Evolutionary conservation across 768 basidiomycete genomes (phyloP).

Genomic region (Russula ochroleuca): DNA sequence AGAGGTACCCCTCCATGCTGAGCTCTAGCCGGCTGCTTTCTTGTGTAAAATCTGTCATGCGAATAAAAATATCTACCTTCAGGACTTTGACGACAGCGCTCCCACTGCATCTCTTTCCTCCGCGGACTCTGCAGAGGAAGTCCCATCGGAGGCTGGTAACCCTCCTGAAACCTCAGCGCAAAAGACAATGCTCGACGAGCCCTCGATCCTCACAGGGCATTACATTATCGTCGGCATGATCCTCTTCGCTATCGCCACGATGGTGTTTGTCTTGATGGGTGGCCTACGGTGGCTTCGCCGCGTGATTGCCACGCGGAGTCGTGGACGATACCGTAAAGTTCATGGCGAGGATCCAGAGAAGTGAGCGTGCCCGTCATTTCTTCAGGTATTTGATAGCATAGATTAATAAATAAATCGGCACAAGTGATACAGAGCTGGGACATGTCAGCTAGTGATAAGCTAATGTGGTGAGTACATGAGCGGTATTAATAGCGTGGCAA

Average conservation of each 20-base stretch:
- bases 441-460: background rate
- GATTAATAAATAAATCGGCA: constrained; percentile 1
- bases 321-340: constrained; percentile 23
- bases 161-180: background rate
- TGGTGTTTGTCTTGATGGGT: constrained; percentile 22
- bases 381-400: constrained; percentile 1
- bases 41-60: constrained; percentile 29
- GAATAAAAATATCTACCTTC: constrained; percentile 32
- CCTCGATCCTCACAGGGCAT: constrained; percentile 26
- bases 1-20: constrained; percentile 90
- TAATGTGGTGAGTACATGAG: background rate
- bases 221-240: constrained; percentile 36
- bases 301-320: constrained; percentile 14
- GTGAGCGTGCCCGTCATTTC: background rate
- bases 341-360: constrained; percentile 16
- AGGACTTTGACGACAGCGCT: constrained; percentile 28
- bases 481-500: background rate
- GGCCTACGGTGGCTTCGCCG: constrained; percentile 23
- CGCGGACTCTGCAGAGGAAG: constrained; percentile 1
- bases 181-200: constrained; percentile 22
- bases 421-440: background rate
- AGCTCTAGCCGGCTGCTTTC: constrained; percentile 61
- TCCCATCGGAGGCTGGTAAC: constrained; percentile 8
- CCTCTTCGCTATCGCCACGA: constrained; percentile 27
- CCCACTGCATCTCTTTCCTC: background rate